Evolutionary conservation across 768 basidiomycete genomes (phyloP), one percentile per base, ranked within the genome.

Genomic region (Boletus tomentosulus): DNA sequence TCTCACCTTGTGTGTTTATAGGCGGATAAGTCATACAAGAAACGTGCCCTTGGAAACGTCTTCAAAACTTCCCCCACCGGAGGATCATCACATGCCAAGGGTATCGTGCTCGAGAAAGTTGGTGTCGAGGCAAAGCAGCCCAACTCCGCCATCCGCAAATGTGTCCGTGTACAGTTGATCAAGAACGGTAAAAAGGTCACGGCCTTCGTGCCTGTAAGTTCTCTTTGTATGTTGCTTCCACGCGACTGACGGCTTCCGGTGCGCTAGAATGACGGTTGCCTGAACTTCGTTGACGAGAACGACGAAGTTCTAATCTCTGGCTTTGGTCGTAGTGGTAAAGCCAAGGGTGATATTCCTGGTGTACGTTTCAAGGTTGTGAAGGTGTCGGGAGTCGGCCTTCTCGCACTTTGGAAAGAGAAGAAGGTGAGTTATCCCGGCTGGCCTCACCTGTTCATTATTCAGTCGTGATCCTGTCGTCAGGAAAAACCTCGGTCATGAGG

Each of bases 131-230:
- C 97, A 72, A 99, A 99, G 78, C 97, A 99, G 76, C 97, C 97
- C 78, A 99, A 99, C 84, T 99, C 97, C 71, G 97, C 97, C 73
- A 98, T 99, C 76, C 94, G 97, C 75, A 99, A 99, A 76, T 99
- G 97, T 80, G 97, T 99, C 63, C 93, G 97, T 79, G 97, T 99
- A 59, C 97, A 99, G 70, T 82, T 99, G 64, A 98, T 99, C 75
- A 99, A 99, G 85, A 99, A 99, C 79, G 97, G 97, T 62, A 99
- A 99, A 88, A 98, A 98, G 75, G 96, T 99, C 72, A 98, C 96
- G 59, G 97, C 97, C 68, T 99, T 99, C 87, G 97, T 98, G 38
- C 96, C 96, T 58, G 92, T 92, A 66, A 62, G 91, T 83, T 42
- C 15, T 46, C 37, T 33, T 33, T 43, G 38, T 27, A 16, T 8